These are phyloP conservation scores for Populus alba DNA, from an alignment of 345 rosid species.

Conservation along the genomic window DNA sequence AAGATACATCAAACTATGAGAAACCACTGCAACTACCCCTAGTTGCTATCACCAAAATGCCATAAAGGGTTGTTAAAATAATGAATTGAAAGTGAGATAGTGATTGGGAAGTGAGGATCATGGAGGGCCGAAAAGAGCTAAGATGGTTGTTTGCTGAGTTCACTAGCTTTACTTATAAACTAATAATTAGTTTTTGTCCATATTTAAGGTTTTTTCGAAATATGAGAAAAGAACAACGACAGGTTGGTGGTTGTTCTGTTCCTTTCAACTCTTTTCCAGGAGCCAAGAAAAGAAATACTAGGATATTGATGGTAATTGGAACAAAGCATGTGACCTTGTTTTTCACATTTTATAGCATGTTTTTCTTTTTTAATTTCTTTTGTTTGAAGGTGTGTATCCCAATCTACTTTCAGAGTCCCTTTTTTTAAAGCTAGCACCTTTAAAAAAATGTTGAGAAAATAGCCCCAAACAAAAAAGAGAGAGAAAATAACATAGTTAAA, in stretches of 20 bases:
- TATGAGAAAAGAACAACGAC: conserved; percentile 16
- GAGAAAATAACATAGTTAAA: too few species aligned
- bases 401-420: background rate
- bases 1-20: background rate
- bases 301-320: conserved; percentile 16
- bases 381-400: background rate
- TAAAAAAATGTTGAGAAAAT: too few species aligned
- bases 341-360: conserved; percentile 49
- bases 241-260: conserved; percentile 38
- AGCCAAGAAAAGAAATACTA: conserved; percentile 12
- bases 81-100: conserved; percentile 17
- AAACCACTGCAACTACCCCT: conserved; percentile 15
- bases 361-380: conserved; percentile 23
- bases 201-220: conserved; percentile 39
- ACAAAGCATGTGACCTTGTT: conserved; percentile 44
- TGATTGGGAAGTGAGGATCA: conserved; percentile 9
- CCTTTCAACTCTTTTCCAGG: conserved; percentile 27
- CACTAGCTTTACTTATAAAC: background rate
- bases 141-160: conserved; percentile 10
- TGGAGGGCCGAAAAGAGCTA: conserved; percentile 9
- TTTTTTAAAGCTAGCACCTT: too few species aligned
- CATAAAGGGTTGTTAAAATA: conserved; percentile 16
- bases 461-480: too few species aligned
- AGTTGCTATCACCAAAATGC: conserved; percentile 19
- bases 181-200: conserved; percentile 30